phyloP scores from a whole-genome alignment of 345 rosid species.

The Salix koriyanagi region DNA sequence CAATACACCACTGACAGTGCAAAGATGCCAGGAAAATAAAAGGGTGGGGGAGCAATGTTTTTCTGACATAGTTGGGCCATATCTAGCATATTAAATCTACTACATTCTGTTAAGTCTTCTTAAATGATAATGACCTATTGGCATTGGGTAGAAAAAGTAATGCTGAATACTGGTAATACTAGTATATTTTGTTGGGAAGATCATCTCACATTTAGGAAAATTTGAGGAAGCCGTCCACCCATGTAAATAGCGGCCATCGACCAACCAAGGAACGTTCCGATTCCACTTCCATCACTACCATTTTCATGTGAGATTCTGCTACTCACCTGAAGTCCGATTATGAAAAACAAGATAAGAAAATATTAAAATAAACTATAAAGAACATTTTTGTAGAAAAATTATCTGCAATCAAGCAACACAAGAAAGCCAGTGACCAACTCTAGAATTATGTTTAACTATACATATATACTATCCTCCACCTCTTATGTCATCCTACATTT shows the following conservation, averaged over 20 bases:
- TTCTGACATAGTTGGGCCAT: not conserved
- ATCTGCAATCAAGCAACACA: not conserved
- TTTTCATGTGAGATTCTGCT: constrained; percentile 27
- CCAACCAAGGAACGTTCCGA: constrained; percentile 72
- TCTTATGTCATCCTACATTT: not conserved
- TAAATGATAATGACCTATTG: not conserved
- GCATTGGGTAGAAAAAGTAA: not conserved
- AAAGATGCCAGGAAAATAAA: not conserved
- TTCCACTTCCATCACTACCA: constrained; percentile 26
- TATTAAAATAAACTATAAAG: not conserved
- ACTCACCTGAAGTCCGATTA: constrained; percentile 37
- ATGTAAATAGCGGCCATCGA: constrained; percentile 82
- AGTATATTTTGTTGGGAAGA: not conserved
- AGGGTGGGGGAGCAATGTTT: not conserved
- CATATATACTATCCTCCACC: not conserved
- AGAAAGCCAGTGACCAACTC: not conserved
- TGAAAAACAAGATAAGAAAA: not conserved
- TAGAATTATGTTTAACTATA: not conserved
- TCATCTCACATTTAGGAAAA: constrained; percentile 64
- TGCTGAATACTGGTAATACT: not conserved
- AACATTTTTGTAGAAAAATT: not conserved
- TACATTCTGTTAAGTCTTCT: not conserved
- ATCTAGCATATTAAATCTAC: not conserved
- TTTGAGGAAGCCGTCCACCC: constrained; percentile 93
- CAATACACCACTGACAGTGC: not conserved